These are phyloP conservation scores for Hericium erinaceus DNA, from an alignment of 768 basidiomycete species.

Conservation along the genomic window DNA sequence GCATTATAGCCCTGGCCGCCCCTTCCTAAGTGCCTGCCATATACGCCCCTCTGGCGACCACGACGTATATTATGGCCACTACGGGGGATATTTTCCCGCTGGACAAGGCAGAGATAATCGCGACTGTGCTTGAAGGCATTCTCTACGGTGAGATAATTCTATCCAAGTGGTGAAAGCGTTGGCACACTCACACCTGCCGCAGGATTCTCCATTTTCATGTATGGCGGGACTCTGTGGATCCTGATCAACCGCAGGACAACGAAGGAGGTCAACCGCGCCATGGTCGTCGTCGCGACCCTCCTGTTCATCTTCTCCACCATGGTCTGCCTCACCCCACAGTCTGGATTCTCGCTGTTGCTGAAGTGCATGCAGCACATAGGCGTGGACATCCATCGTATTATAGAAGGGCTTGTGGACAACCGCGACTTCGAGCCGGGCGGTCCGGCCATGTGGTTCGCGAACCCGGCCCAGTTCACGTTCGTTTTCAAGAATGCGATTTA, in stretches of 20 bases:
- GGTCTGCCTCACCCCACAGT: background rate
- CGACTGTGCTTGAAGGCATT: background rate
- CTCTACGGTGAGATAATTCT: background rate
- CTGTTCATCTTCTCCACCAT: background rate
- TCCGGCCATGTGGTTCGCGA: background rate
- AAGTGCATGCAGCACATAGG: background rate
- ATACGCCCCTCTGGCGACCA: no score
- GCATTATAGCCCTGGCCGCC: no score
- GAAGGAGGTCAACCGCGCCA: background rate
- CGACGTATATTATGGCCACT: no score
- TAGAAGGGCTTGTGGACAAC: background rate
- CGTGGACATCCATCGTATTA: background rate
- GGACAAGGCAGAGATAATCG: background rate
- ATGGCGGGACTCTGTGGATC: constrained; percentile 1
- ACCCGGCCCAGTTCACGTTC: background rate
- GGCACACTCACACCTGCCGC: no score
- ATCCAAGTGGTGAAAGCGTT: no score
- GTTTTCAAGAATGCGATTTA: constrained; percentile 1
- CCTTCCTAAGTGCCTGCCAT: no score
- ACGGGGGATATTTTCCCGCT: background rate
- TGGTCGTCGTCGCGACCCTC: background rate
- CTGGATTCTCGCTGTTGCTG: background rate
- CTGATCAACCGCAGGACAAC: background rate
- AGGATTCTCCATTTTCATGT: constrained; percentile 4
- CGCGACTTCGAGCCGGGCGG: background rate